Evolutionary conservation across 2,329 filamentous ascomycete genomes (phyloP).

Genomic region (Arthrobotrys pseudoclavata): DNA sequence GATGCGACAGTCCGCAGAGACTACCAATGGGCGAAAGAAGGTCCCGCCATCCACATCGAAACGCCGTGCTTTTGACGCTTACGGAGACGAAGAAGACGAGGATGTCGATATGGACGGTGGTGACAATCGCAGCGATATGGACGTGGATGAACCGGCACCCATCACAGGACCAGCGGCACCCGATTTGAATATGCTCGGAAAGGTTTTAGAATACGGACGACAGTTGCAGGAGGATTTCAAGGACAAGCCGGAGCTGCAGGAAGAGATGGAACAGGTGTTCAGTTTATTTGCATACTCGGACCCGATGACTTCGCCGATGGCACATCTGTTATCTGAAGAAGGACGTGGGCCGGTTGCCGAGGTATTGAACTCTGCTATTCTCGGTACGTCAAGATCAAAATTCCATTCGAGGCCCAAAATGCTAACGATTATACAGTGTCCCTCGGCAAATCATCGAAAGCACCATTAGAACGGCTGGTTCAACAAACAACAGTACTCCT

Average conservation of each 20-base stretch:
- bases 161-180: background rate
- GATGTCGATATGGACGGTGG: conserved; percentile 72
- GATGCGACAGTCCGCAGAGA: conserved; percentile 75
- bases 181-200: conserved; percentile 72
- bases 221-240: conserved; percentile 79
- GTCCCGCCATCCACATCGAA: conserved; percentile 65
- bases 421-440: conserved; percentile 74
- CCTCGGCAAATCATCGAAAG: conserved; percentile 87
- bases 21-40: conserved; percentile 49
- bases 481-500: conserved; percentile 88
- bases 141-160: conserved; percentile 49
- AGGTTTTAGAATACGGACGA: conserved; percentile 84
- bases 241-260: conserved; percentile 77
- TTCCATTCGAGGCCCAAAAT: background rate
- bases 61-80: conserved; percentile 34
- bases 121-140: conserved; percentile 54
- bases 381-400: conserved; percentile 73
- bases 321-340: conserved; percentile 80
- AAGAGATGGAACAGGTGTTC: conserved; percentile 85
- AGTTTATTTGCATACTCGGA: conserved; percentile 88
- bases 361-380: conserved; percentile 91
- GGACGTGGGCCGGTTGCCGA: conserved; percentile 86
- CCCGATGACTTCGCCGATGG: conserved; percentile 80
- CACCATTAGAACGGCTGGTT: conserved; percentile 85
- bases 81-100: conserved; percentile 63